Conservation (phyloP, 306 rosid species). For the Rubus idaeus region DNA sequence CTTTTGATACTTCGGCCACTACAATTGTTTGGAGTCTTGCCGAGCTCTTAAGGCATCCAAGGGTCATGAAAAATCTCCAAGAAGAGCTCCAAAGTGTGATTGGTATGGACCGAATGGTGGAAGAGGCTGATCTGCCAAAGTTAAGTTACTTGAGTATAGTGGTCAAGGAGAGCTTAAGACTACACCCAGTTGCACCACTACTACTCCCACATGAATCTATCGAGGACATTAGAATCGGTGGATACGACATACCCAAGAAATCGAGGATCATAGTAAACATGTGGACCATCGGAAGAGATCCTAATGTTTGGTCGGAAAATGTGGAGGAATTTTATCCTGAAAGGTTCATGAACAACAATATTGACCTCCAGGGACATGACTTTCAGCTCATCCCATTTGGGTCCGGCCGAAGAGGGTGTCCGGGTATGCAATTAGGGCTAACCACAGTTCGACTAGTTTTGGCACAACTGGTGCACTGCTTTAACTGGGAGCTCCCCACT, state of each 20-base stretch:
- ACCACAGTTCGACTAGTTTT: not conserved
- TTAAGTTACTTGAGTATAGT: conserved; percentile 37
- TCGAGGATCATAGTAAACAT: conserved; percentile 22
- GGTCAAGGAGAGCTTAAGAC: conserved; percentile 39
- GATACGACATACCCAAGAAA: conserved; percentile 15
- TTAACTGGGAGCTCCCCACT: conserved; percentile 40
- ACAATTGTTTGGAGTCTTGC: conserved; percentile 41
- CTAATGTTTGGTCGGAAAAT: conserved; percentile 39
- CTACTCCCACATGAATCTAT: conserved; percentile 16
- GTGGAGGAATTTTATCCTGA: conserved; percentile 37
- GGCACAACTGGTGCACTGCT: conserved; percentile 34
- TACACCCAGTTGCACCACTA: conserved; percentile 34
- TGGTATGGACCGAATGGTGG: conserved; percentile 35
- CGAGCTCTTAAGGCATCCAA: conserved; percentile 41
- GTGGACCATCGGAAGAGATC: conserved; percentile 43
- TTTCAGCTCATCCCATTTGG: conserved; percentile 46
- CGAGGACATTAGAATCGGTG: conserved; percentile 7
- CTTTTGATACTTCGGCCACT: conserved; percentile 11
- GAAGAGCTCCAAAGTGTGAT: conserved; percentile 31
- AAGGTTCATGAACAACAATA: conserved; percentile 22
- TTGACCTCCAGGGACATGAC: conserved; percentile 29
- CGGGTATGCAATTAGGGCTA: conserved; percentile 1
- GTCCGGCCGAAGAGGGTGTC: conserved; percentile 11
- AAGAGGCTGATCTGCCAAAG: conserved; percentile 36
- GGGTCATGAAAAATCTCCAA: conserved; percentile 42